Percentiles rank a stretch among this genome's conserved stretches.
These are phyloP conservation scores for Carallia brachiata DNA, from an alignment of 345 rosid genomes.

Conservation along the genomic window DNA sequence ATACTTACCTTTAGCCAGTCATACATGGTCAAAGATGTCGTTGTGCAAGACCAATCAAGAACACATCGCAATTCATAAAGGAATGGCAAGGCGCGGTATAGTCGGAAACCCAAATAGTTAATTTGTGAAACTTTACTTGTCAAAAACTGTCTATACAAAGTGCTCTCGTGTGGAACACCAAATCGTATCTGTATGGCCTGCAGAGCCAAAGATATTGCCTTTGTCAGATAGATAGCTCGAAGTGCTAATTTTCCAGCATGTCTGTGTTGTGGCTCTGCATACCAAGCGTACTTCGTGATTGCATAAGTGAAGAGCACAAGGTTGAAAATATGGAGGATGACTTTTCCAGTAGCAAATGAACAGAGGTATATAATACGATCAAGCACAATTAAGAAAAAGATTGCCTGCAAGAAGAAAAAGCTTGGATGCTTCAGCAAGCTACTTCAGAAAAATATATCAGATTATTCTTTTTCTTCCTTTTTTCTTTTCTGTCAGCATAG, in stretches of 20 bases:
- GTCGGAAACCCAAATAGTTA: conserved; percentile 42
- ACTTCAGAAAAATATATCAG: neutral
- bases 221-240: conserved; percentile 44
- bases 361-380: conserved; percentile 46
- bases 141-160: conserved; percentile 42
- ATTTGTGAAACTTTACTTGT: conserved; percentile 35
- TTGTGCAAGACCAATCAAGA: conserved; percentile 55
- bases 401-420: conserved; percentile 34
- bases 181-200: conserved; percentile 42
- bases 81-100: conserved; percentile 49
- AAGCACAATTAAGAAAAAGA: conserved; percentile 47
- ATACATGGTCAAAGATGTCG: conserved; percentile 51
- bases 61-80: conserved; percentile 49
- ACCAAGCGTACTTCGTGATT: conserved; percentile 39
- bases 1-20: conserved; percentile 46
- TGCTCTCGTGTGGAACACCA: conserved; percentile 44
- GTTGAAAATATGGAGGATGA: conserved; percentile 38
- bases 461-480: too few species aligned
- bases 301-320: conserved; percentile 41
- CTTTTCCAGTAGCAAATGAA: conserved; percentile 46
- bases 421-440: conserved; percentile 6
- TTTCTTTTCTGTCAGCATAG: neutral
- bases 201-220: conserved; percentile 41
- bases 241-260: conserved; percentile 39
- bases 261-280: conserved; percentile 25